These are phyloP conservation scores for Pythium brassicae DNA, from an alignment of 352 stramenopile species.

Conservation along the genomic window DNA sequence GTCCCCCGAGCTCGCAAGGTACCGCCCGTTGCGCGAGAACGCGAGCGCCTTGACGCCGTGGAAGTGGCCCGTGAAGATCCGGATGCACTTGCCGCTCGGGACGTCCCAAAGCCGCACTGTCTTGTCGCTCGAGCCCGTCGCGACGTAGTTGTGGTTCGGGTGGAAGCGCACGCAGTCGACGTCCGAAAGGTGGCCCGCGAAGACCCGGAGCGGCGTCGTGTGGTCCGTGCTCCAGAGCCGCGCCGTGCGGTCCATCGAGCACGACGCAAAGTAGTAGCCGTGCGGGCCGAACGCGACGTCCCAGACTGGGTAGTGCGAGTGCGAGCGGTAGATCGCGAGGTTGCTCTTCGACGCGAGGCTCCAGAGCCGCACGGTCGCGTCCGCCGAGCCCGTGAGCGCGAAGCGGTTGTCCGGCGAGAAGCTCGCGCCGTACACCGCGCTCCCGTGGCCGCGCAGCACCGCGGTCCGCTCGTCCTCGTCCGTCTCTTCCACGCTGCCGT, in stretches of 20 bases:
- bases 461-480: conserved; percentile 71
- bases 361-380: conserved; percentile 83
- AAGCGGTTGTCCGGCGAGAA: conserved; percentile 88
- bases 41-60: conserved; percentile 84
- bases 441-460: conserved; percentile 67
- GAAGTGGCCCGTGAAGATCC: conserved; percentile 90
- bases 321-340: conserved; percentile 69
- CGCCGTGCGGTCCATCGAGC: conserved; percentile 91
- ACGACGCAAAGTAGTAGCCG: conserved; percentile 95
- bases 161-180: conserved; percentile 92
- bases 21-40: conserved; percentile 88
- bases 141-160: conserved; percentile 95
- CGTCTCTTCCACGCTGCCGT: conserved; percentile 36
- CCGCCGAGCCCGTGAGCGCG: conserved; percentile 71
- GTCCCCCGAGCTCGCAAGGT: conserved; percentile 83
- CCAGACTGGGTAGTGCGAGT: conserved; percentile 85
- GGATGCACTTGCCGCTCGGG: conserved; percentile 88
- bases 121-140: conserved; percentile 93
- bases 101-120: conserved; percentile 94
- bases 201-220: conserved; percentile 88
- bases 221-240: conserved; percentile 93
- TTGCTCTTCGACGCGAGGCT: conserved; percentile 80
- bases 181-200: conserved; percentile 90
- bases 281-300: conserved; percentile 87
- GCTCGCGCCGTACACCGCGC: conserved; percentile 77